phyloP scores from a whole-genome alignment of 805 yeast species.

The Hanseniaspora occidentalis region DNA sequence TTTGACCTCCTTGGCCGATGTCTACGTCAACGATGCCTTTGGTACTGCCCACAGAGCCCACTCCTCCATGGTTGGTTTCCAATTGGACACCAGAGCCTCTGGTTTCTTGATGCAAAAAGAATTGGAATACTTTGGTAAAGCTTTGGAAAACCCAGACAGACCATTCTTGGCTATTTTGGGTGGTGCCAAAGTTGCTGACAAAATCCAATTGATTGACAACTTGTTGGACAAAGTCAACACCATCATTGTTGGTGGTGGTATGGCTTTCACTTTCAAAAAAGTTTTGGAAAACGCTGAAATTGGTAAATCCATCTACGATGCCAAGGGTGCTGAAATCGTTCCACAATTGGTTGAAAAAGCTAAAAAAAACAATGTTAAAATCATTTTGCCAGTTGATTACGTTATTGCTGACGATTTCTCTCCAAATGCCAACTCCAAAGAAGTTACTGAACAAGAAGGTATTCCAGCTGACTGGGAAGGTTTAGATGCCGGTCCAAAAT shows the following conservation, averaged over 20 bases:
- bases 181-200: constrained; percentile 99
- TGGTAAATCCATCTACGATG: constrained; percentile 87
- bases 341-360: constrained; percentile 91
- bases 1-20: constrained; percentile 89
- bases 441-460: constrained; percentile 82
- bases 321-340: constrained; percentile 91
- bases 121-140: constrained; percentile 94
- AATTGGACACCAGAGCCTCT: constrained; percentile 90
- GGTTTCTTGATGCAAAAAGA: constrained; percentile 99
- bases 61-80: constrained; percentile 97
- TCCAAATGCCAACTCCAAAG: constrained; percentile 76
- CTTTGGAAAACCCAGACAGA: constrained; percentile 93
- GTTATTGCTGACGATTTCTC: constrained; percentile 91
- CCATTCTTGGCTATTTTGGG: constrained; percentile 98
- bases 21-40: constrained; percentile 94
- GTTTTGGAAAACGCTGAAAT: constrained; percentile 72
- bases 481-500: constrained; percentile 88
- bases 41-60: constrained; percentile 99
- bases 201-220: constrained; percentile 97
- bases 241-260: constrained; percentile 97
- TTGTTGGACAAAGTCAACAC: constrained; percentile 89
- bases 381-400: constrained; percentile 90
- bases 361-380: constrained; percentile 86
- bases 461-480: constrained; percentile 95
- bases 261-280: constrained; percentile 99